These are phyloP conservation scores for Endotrypanum monterogeii DNA, from an alignment of 208 protist genomes.

Conservation along the genomic window DNA sequence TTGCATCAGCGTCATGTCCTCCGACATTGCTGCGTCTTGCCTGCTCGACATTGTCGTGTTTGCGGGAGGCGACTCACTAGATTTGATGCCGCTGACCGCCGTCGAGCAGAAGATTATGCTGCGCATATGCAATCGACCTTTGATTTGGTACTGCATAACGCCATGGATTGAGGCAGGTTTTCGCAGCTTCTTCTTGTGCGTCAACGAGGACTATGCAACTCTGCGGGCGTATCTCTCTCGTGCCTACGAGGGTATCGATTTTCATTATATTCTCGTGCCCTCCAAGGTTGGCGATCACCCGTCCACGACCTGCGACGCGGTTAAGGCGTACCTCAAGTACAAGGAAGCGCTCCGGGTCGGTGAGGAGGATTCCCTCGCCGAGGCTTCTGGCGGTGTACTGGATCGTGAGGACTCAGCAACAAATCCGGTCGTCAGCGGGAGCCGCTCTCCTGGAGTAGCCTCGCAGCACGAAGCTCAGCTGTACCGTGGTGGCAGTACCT, in stretches of 20 bases:
- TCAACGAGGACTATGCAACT: constrained; percentile 66
- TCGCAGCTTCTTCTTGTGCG: constrained; percentile 77
- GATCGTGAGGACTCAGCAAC: constrained; percentile 14
- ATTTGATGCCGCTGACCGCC: constrained; percentile 56
- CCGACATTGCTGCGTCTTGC: constrained; percentile 31
- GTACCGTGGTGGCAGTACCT: constrained; percentile 4
- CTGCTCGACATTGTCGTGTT: constrained; percentile 87
- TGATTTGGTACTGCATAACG: constrained; percentile 84
- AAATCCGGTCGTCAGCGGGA: not conserved
- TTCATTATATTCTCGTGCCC: constrained; percentile 73
- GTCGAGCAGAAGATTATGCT: constrained; percentile 77
- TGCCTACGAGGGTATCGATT: constrained; percentile 54
- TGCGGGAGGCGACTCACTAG: constrained; percentile 54
- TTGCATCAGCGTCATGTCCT: constrained; percentile 11
- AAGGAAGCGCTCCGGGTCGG: constrained; percentile 65
- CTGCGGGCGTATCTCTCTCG: constrained; percentile 67
- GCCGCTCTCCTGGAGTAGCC: not conserved
- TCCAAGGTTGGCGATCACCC: constrained; percentile 47
- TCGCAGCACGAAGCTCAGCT: not conserved
- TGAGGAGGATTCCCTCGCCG: constrained; percentile 27
- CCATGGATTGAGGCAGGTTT: constrained; percentile 78
- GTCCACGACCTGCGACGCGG: constrained; percentile 75
- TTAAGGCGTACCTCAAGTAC: constrained; percentile 70
- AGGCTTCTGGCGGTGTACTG: not conserved
- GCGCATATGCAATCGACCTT: constrained; percentile 68